phyloP scores from a whole-genome alignment of 202 grass and related monocot genomes.

The Sporobolus alterniflorus region DNA sequence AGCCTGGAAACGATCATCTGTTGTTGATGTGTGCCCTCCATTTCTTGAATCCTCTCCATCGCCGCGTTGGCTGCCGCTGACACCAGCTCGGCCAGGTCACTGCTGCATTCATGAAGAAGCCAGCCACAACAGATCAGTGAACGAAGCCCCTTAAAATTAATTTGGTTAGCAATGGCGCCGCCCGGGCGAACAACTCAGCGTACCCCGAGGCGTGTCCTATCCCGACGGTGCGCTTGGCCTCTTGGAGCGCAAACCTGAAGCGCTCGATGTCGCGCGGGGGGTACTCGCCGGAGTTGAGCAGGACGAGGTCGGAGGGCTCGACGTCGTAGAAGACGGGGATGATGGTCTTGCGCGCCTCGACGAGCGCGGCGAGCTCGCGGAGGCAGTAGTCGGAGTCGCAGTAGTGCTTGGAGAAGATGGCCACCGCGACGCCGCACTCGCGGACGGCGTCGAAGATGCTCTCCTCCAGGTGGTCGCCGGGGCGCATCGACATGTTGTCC shows the following conservation, averaged over 20 bases:
- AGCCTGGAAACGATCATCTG: slow-evolving; percentile 47
- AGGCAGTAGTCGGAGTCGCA: slow-evolving; percentile 83
- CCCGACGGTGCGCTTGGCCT: slow-evolving; percentile 67
- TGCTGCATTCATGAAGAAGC: neutral
- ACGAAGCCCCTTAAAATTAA: too few species aligned
- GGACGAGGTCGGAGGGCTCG: slow-evolving; percentile 67
- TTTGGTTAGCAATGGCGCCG: too few species aligned
- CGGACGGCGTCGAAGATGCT: slow-evolving; percentile 51
- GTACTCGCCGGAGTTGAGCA: slow-evolving; percentile 3
- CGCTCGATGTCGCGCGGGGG: slow-evolving; percentile 47
- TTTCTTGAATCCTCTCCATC: slow-evolving; percentile 8
- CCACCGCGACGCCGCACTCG: slow-evolving; percentile 62
- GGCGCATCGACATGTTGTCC: slow-evolving; percentile 79
- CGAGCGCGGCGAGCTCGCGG: slow-evolving; percentile 69
- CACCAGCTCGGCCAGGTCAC: slow-evolving; percentile 48
- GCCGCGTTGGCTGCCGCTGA: slow-evolving; percentile 6
- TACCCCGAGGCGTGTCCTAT: too few species aligned
- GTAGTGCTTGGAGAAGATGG: slow-evolving; percentile 79
- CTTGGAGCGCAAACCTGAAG: slow-evolving; percentile 54
- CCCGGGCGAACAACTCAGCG: too few species aligned
- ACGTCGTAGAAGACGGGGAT: slow-evolving; percentile 91
- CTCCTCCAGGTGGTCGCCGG: slow-evolving; percentile 65
- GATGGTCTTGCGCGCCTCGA: slow-evolving; percentile 69
- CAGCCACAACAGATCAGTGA: too few species aligned
- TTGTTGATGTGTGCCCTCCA: neutral